Conservation (phyloP, 2,329 filamentous ascomycete genomes). For the Claviceps digitariae region DNA sequence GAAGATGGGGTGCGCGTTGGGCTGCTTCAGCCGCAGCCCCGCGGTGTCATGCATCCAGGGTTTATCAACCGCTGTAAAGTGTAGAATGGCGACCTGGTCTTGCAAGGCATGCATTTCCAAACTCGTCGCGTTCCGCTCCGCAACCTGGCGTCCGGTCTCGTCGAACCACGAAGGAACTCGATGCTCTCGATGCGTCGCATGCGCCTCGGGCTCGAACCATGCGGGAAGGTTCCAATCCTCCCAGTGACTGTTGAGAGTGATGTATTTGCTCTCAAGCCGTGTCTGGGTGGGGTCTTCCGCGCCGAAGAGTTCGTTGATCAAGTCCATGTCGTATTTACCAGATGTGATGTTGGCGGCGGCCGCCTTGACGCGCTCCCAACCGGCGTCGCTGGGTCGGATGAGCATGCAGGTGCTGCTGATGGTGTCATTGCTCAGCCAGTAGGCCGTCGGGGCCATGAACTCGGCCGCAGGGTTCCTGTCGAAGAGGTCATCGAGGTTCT, state of each 20-base stretch:
- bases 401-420: constrained; percentile 11
- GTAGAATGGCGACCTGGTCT: constrained; percentile 7
- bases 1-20: constrained; percentile 6
- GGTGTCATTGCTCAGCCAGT: constrained; percentile 7
- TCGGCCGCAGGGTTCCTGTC: constrained; percentile 3
- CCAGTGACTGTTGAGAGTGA: constrained; percentile 10
- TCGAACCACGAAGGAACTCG: constrained; percentile 8
- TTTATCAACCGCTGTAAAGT: constrained; percentile 8
- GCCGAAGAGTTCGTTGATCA: constrained; percentile 9
- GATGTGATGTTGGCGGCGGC: constrained; percentile 3
- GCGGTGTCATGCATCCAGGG: constrained; percentile 7
- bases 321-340: constrained; percentile 10
- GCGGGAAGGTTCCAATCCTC: constrained; percentile 9
- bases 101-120: constrained; percentile 7
- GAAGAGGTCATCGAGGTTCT: constrained; percentile 8
- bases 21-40: not conserved
- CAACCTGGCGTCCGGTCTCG: not conserved
- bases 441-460: constrained; percentile 7
- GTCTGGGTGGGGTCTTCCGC: not conserved
- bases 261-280: constrained; percentile 5
- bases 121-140: not conserved
- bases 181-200: not conserved
- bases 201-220: constrained; percentile 6
- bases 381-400: constrained; percentile 4
- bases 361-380: constrained; percentile 5